A percentile compares a stretch with the other conserved stretches of the same genome.
Evolutionary conservation across 768 basidiomycete species (phyloP).

Genomic region (Lactarius hatsudake): DNA sequence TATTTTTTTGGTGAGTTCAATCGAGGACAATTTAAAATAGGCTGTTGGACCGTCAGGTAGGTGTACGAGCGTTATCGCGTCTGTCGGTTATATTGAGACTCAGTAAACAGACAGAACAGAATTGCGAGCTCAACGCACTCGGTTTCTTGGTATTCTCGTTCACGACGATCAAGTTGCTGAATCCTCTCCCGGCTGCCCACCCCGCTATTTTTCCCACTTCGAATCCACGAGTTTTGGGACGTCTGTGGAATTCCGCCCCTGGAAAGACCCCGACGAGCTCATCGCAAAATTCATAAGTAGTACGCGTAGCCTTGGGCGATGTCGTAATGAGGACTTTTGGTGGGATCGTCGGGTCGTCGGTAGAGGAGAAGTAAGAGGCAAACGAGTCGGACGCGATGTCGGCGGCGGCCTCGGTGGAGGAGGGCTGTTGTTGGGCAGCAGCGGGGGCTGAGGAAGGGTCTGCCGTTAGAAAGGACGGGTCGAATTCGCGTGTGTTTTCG

Average conservation of each 20-base stretch:
- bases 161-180: constrained; percentile 85
- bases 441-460: constrained; percentile 39
- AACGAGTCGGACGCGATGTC: constrained; percentile 77
- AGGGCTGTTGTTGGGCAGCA: constrained; percentile 34
- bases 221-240: constrained; percentile 87
- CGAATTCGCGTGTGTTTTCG: constrained; percentile 89
- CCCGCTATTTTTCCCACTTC: constrained; percentile 88
- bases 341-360: constrained; percentile 65
- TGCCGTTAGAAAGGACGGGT: constrained; percentile 62
- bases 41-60: constrained; percentile 92
- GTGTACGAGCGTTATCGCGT: constrained; percentile 88
- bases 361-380: constrained; percentile 68
- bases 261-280: constrained; percentile 88
- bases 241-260: constrained; percentile 82
- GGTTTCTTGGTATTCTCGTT: constrained; percentile 95
- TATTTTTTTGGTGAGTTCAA: constrained; percentile 83
- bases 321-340: constrained; percentile 92
- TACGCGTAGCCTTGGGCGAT: constrained; percentile 81
- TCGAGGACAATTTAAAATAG: constrained; percentile 90
- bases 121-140: constrained; percentile 41
- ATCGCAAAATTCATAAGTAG: constrained; percentile 90
- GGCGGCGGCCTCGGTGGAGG: constrained; percentile 55
- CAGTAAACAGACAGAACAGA: constrained; percentile 15
- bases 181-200: constrained; percentile 89
- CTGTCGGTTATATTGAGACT: constrained; percentile 40